Evolutionary conservation across 163 green algal genomes (phyloP), one percentile per base, ranked within the genome.

Genomic region (Chlorella variabilis): DNA sequence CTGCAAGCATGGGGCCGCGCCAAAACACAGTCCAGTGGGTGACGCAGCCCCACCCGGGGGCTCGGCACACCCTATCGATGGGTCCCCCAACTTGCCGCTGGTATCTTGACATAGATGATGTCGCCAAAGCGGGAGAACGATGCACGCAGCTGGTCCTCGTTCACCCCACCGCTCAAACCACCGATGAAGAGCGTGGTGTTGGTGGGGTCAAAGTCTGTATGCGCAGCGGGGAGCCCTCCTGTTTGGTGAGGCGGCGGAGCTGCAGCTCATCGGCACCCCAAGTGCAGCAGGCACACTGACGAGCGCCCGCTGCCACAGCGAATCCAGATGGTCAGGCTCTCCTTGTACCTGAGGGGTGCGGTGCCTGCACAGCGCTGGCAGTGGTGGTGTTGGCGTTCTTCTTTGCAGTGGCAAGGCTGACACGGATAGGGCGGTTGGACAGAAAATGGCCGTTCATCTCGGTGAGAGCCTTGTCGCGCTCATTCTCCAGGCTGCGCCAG

Each of bases 131-230:
- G 78, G 4, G 75, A 78, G 75, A 99, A 99, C 2, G 91, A 80
- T 0, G 70, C 73, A 2, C 91, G 86, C 75, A 99, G 88, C 58
- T 96, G 78, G 0, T 97, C 92, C 82, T 99, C 96, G 0, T 76
- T 93, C 29, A 98, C 89, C 3, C 54, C 67, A 18, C 54, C 54
- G 20, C 81, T 88, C 23, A 97, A 87, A 5, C 93, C 93, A 0
- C 94, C 94, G 59, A 98, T 94, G 81, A 97, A 98, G 11, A 98
- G 87, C 4, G 94, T 98, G 29, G 94, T 98, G 84, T 97, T 97
- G 69, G 87, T 92, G 4, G 90, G 91, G 81, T 97, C 93, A 23
- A 89, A 81, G 48, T 95, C 93, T 58, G 84, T 85, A 17, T 81
- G n/a, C n/a, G n/a, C n/a, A n/a, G n/a, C n/a, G n/a, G n/a, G n/a